Conservation (phyloP, 805 yeast genomes). For the Pichia insulana region DNA sequence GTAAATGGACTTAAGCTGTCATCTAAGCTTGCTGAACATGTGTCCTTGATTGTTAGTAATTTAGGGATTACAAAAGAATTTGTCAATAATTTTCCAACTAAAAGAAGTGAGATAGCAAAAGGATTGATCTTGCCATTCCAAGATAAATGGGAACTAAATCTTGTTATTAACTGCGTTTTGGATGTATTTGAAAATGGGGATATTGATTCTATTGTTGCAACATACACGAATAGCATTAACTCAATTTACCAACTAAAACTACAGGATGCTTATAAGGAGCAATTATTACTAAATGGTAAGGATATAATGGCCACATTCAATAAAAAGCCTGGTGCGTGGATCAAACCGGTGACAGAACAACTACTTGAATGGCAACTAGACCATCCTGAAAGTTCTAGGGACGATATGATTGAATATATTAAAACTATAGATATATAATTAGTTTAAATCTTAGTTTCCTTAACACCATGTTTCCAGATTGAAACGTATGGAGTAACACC, state of each 20-base stretch:
- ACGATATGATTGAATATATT: constrained; percentile 45
- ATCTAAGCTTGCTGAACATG: constrained; percentile 42
- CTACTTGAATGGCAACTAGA: constrained; percentile 73
- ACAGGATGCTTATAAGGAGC: constrained; percentile 37
- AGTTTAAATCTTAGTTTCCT: constrained; percentile 76
- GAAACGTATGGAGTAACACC: constrained; percentile 96
- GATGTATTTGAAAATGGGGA: constrained; percentile 11
- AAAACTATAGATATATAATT: constrained; percentile 2
- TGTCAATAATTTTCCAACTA: constrained; percentile 18
- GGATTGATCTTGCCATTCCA: constrained; percentile 44
- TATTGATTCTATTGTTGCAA: constrained; percentile 18
- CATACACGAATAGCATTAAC: constrained; percentile 29
- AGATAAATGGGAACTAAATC: constrained; percentile 39
- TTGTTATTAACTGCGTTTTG: constrained; percentile 15
- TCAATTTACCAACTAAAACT: constrained; percentile 30
- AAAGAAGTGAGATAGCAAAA: constrained; percentile 53
- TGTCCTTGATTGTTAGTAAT: constrained; percentile 36
- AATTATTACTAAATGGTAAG: constrained; percentile 73
- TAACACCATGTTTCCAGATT: constrained; percentile 98
- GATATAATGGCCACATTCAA: constrained; percentile 42
- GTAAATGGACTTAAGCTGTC: constrained; percentile 67
- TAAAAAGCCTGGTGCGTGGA: constrained; percentile 83
- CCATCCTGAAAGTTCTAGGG: constrained; percentile 46
- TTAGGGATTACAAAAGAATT: constrained; percentile 20
- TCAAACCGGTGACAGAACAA: constrained; percentile 46